Conservation (phyloP, 179 eudicot species). For the Drosera spatulata region DNA sequence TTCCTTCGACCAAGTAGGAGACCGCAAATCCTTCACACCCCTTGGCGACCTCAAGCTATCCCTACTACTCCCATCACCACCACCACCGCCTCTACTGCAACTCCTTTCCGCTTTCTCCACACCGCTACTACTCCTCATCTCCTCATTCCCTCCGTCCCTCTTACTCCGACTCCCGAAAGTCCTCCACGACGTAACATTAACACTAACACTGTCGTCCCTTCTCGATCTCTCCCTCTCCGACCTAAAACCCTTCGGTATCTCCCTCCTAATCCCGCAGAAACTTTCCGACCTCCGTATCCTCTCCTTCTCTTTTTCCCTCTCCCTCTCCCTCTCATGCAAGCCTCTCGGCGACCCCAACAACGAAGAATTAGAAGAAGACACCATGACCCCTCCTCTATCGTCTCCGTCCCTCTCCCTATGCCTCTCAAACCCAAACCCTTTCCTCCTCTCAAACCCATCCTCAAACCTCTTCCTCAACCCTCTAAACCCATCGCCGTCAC, state of each 20-base stretch:
- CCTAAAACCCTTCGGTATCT: constrained; percentile 82
- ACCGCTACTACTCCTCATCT: constrained; percentile 20
- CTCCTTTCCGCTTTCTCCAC: constrained; percentile 24
- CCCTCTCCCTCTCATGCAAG: constrained; percentile 35
- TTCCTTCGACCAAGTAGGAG: constrained; percentile 55
- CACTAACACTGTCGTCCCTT: constrained; percentile 47
- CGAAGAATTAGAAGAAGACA: constrained; percentile 44
- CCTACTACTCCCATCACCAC: constrained; percentile 29
- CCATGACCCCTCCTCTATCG: constrained; percentile 32
- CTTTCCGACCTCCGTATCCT: constrained; percentile 65
- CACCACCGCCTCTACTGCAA: constrained; percentile 31
- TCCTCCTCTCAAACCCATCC: constrained; percentile 55
- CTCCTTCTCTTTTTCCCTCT: constrained; percentile 19
- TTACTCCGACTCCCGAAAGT: constrained; percentile 50
- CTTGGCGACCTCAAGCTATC: constrained; percentile 50
- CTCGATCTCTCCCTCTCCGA: constrained; percentile 85
- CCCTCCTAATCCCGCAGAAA: constrained; percentile 68
- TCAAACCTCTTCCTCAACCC: constrained; percentile 51
- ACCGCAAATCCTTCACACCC: constrained; percentile 45
- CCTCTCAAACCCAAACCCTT: constrained; percentile 40
- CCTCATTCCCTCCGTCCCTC: constrained; percentile 62
- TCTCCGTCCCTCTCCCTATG: constrained; percentile 52
- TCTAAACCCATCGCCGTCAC: constrained; percentile 37
- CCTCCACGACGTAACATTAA: constrained; percentile 46
- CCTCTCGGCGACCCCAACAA: constrained; percentile 24